Conservation (phyloP, 495 filamentous ascomycete genomes). For the Penicillium canariense region DNA sequence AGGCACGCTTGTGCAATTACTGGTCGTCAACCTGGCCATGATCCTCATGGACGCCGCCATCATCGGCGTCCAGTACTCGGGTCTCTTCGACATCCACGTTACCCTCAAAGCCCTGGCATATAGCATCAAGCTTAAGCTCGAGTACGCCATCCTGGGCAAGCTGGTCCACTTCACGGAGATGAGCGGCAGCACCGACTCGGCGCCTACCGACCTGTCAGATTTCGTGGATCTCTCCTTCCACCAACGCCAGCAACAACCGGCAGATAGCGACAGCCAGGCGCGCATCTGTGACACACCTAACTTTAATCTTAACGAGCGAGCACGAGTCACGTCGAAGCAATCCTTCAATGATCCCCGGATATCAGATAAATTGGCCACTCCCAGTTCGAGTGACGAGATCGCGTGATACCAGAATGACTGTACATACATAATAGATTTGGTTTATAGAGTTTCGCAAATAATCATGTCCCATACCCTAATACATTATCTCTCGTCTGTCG, state of each 20-base stretch:
- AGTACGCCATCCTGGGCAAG: conserved; percentile 51
- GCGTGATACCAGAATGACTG: conserved; percentile 11
- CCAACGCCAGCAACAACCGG: conserved; percentile 1
- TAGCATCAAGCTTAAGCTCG: conserved; percentile 57
- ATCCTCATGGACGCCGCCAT: conserved; percentile 46
- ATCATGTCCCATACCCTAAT: neutral
- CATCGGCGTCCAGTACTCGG: conserved; percentile 44
- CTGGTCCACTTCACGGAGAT: conserved; percentile 33
- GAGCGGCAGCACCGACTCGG: conserved; percentile 17
- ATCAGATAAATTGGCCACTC: neutral
- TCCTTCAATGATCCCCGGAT: conserved; percentile 15
- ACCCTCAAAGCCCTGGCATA: conserved; percentile 52
- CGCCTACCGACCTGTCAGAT: conserved; percentile 27
- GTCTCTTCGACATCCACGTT: conserved; percentile 47
- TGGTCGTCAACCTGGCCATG: conserved; percentile 49
- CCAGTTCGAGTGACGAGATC: conserved; percentile 4
- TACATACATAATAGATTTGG: conserved; percentile 6
- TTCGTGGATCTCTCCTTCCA: conserved; percentile 31
- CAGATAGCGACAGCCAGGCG: conserved; percentile 22
- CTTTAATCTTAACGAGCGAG: neutral
- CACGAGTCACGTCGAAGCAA: conserved; percentile 14
- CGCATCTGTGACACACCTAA: conserved; percentile 8
- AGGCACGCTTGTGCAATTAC: conserved; percentile 43
- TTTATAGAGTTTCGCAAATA: conserved; percentile 2
- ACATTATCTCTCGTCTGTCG: neutral